Evolutionary conservation across 2,329 filamentous ascomycete genomes (phyloP), one percentile per base, ranked within the genome.

Genomic region (Claviceps sp.): DNA sequence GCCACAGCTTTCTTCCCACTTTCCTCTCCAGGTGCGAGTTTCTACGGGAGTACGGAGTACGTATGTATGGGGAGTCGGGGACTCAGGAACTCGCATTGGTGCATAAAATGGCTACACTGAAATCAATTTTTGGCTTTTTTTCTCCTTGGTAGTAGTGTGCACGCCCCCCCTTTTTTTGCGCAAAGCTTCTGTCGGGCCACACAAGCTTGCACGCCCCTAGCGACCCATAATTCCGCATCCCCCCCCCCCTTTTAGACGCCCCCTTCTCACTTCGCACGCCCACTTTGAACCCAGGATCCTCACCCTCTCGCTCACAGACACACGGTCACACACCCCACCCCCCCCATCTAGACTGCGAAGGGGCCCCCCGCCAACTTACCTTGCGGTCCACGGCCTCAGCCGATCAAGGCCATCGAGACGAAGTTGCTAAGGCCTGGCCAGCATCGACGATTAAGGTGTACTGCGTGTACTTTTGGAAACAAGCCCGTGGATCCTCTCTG

Each of bases 351-450:
- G 41, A 43, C 41, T 43, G 41, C 20, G 22, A 43, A 13, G 30
- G 30, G 30, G 3, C 30, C 30, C 47, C 49, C 50, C 49, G 47
- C 50, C 26, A 37, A 24, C 20, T 41, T 54, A 20, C 49, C 51
- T 34, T 30, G 38, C 49, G 44, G 45, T 51, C 46, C 54, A 48
- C 54, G 52, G 54, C 54, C 54, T 48, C 53, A 56, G 52, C 54
- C 54, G 54, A 56, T 56, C 54, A 48, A 45, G 22, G 24, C 4
- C 22, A 45, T 30, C 22, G 22, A 26, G 26, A 18, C 5, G n/a
- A 34, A 22, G 30, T 18, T 18, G 8, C 8, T 4, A 37, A 11
- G 44, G 16, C 13, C 43, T 22, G 44, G 50, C 47, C 53, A 48
- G 45, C 48, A 54, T 54, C 53, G 53, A 48, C 51, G 53, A 54